These are phyloP conservation scores for Chlorociboria aeruginascens DNA, from an alignment of 495 filamentous ascomycete species.

Conservation along the genomic window DNA sequence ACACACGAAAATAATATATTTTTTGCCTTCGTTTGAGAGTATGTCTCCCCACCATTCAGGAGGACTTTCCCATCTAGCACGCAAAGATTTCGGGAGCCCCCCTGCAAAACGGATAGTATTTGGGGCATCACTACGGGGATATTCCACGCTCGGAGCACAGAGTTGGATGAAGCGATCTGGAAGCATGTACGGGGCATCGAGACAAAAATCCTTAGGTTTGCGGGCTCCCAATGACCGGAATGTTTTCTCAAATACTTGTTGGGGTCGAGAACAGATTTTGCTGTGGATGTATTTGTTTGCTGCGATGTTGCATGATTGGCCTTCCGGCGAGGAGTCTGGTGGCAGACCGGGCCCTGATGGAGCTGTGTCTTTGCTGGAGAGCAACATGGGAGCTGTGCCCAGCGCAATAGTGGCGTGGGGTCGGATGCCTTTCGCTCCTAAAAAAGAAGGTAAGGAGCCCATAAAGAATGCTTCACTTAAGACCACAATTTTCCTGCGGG, in stretches of 20 bases:
- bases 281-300: constrained; percentile 3
- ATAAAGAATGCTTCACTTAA: constrained; percentile 16
- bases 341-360: constrained; percentile 17
- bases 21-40: constrained; percentile 4
- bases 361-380: constrained; percentile 12
- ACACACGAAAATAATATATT: constrained; percentile 19
- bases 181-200: constrained; percentile 20
- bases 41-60: constrained; percentile 20
- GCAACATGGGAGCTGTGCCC: constrained; percentile 9
- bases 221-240: neutral
- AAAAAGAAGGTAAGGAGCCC: constrained; percentile 14
- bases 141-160: constrained; percentile 25
- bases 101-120: constrained; percentile 22
- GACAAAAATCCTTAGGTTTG: neutral
- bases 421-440: constrained; percentile 4
- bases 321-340: constrained; percentile 4
- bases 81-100: constrained; percentile 14
- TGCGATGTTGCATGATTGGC: constrained; percentile 1
- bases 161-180: constrained; percentile 21
- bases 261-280: neutral
- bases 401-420: constrained; percentile 1
- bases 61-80: constrained; percentile 1
- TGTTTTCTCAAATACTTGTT: neutral
- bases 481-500: constrained; percentile 15
- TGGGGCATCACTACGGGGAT: constrained; percentile 25